A percentile compares a stretch with the other conserved stretches of the same genome.
Evolutionary conservation across 768 basidiomycete genomes (phyloP).

Genomic region (Calocera viscosa): DNA sequence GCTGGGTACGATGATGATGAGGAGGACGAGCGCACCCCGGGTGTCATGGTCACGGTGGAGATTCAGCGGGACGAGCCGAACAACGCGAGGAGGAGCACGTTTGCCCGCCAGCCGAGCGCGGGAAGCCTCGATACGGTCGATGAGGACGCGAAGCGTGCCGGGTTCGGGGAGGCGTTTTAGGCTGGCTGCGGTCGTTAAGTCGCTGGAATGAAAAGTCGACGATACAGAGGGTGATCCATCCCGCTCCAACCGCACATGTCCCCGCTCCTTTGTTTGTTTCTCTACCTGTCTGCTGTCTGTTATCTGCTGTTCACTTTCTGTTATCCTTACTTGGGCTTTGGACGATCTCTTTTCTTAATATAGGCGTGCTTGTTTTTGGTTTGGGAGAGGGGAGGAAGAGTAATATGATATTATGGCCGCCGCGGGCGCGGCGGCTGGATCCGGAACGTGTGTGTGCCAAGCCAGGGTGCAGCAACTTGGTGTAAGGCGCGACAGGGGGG

Average conservation of each 20-base stretch:
- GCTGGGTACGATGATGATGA: not conserved
- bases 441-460: too few relatives aligned
- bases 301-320: not conserved
- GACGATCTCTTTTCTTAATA: not conserved
- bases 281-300: not conserved
- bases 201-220: too few relatives aligned
- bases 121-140: not conserved
- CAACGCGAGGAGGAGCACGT: conserved; percentile 6
- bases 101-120: not conserved
- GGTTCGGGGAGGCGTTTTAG: not conserved
- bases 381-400: too few relatives aligned
- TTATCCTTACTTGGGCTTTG: not conserved
- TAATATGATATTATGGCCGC: too few relatives aligned
- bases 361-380: not conserved
- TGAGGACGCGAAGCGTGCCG: not conserved
- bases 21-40: not conserved
- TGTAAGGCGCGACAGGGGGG: too few relatives aligned
- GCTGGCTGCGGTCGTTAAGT: not conserved
- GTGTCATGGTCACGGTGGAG: conserved; percentile 1
- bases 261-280: not conserved
- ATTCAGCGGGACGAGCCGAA: conserved; percentile 2
- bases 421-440: too few relatives aligned
- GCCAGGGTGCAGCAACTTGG: too few relatives aligned
- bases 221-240: too few relatives aligned
- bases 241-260: too few relatives aligned